These are phyloP conservation scores for Cucumis variabilis DNA, from an alignment of 331 rosid genomes.

Conservation along the genomic window DNA sequence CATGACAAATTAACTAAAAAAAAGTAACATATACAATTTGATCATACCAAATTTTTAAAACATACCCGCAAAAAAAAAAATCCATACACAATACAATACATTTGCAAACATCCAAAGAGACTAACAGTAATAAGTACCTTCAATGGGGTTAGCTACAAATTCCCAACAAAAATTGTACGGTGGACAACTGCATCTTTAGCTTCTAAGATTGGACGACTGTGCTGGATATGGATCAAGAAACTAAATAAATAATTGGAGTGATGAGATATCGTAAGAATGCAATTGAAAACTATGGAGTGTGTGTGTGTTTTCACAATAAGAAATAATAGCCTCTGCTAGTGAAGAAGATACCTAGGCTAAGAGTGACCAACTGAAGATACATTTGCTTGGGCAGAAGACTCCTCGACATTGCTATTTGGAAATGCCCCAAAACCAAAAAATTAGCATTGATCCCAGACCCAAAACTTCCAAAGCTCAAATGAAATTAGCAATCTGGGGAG, in stretches of 20 bases:
- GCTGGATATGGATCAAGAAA: conserved; percentile 44
- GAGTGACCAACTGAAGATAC: conserved; percentile 70
- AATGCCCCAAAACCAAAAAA: conserved; percentile 55
- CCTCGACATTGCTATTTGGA: conserved; percentile 65
- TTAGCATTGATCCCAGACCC: conserved; percentile 61
- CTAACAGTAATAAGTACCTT: conserved; percentile 40
- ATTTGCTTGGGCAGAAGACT: conserved; percentile 66
- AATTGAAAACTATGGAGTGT: conserved; percentile 36
- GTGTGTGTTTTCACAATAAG: neutral
- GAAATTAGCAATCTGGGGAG: conserved; percentile 78
- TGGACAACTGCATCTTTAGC: conserved; percentile 29
- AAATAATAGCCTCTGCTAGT: neutral
- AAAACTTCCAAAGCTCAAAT: conserved; percentile 97
- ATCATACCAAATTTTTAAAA: conserved; percentile 26
- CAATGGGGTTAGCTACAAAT: conserved; percentile 31
- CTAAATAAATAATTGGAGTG: conserved; percentile 26
- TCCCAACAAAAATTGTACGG: conserved; percentile 23
- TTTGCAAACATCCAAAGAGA: conserved; percentile 13
- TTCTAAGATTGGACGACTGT: conserved; percentile 35
- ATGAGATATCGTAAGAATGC: neutral
- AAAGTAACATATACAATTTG: conserved; percentile 26
- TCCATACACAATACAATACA: conserved; percentile 31
- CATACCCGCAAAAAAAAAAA: conserved; percentile 34
- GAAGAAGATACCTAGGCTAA: conserved; percentile 61
- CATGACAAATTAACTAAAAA: conserved; percentile 26